phyloP scores from a whole-genome alignment of 768 basidiomycete genomes.

The Chalciporus sphaerocephalus region DNA sequence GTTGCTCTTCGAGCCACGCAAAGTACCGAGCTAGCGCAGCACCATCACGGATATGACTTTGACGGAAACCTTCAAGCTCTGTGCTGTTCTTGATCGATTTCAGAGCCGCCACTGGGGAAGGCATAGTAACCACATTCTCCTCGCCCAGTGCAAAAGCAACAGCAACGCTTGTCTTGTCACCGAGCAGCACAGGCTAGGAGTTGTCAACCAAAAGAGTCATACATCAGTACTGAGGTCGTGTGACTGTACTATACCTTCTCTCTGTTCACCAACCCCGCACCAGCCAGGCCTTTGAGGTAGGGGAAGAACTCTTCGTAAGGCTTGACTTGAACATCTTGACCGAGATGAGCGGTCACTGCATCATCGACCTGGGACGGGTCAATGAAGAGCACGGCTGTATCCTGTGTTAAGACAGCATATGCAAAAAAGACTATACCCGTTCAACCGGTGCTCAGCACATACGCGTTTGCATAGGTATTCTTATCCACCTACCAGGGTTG shows the following conservation, averaged over 20 bases:
- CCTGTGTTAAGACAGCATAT: conserved; percentile 72
- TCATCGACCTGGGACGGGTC: conserved; percentile 45
- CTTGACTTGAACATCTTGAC: conserved; percentile 54
- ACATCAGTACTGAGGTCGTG: not conserved
- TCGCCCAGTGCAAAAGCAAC: conserved; percentile 76
- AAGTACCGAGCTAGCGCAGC: conserved; percentile 86
- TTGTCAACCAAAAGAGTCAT: not conserved
- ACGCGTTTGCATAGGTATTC: not conserved
- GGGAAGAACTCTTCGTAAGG: conserved; percentile 68
- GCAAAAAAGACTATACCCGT: conserved; percentile 74
- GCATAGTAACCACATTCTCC: conserved; percentile 54
- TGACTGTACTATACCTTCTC: conserved; percentile 21
- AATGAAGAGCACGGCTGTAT: conserved; percentile 63
- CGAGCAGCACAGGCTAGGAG: conserved; percentile 67
- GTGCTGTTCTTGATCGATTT: conserved; percentile 77
- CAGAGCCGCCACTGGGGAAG: conserved; percentile 73
- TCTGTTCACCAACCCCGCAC: conserved; percentile 32
- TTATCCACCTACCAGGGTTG: conserved; percentile 54
- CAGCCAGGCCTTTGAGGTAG: conserved; percentile 51
- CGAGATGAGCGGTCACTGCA: conserved; percentile 46
- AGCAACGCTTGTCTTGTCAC: conserved; percentile 75
- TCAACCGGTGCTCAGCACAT: not conserved
- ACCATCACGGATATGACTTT: conserved; percentile 86
- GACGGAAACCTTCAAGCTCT: conserved; percentile 87
- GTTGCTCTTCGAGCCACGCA: conserved; percentile 87